Base-by-base conservation (phyloP, 352 stramenopile genomes). In the Phytophthora brassicae region DNA sequence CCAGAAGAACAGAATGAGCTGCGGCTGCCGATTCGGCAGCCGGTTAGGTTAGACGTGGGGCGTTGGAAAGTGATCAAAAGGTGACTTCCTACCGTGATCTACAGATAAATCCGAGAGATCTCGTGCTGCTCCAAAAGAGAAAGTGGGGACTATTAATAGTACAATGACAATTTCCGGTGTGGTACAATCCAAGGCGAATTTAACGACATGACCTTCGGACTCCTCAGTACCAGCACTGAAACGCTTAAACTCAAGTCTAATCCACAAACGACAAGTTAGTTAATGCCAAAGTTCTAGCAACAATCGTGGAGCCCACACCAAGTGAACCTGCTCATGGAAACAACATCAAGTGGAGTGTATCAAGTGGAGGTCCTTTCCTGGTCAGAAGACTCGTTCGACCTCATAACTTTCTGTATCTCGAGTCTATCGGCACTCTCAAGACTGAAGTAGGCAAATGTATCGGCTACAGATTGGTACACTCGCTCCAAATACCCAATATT, bases 211-310 rank as follows among this genome's bases (percentile, higher is more conserved):
- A 59, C 76, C 26, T 82, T 74, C 50, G 74, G 74, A 8, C 26
- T 75, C 2, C 17, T 79, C 42, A 70, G 54, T 17, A 43, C 50
- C 0, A 78, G 36, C 17, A 64, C 54, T 0, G 69, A 79, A 23
- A 56, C 69, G 49, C 29, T 64, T 23, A 70, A 70, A 42, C 66
- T 81, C 60, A 78, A 78, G 22, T 64, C 69, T 0, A 70, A 12
- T 84, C 88, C 48, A 70, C 77, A 5, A 68, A 84, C n/a, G 77
- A 90, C 48, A 69, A 74, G 6, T 54, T 82, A 24, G 66, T 58
- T 1, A 74, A 88, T 56, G 56, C 64, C 35, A 77, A 77, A 19
- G 68, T 88, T 11, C 42, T 90, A 12, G 74, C 76, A 0, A 61
- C 62, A 0, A 70, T 88, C 22, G 57, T 70, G 0, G 55, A 66